A percentile compares a stretch with the other conserved stretches of the same genome.
Conservation (phyloP, 805 yeast species). For the Metschnikowia matae region DNA sequence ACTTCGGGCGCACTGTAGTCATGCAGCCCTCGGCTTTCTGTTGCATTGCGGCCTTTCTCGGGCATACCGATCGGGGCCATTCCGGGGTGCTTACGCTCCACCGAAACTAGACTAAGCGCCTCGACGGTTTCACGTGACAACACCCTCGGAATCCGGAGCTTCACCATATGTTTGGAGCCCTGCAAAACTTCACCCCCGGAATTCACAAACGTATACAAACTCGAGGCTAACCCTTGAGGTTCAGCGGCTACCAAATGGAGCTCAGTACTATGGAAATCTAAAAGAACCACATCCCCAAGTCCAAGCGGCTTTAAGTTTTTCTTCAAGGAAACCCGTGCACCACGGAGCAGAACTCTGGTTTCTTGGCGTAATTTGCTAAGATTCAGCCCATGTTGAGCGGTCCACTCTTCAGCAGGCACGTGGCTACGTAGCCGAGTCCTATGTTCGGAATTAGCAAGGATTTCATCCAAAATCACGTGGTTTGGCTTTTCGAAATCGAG, state of each 20-base stretch:
- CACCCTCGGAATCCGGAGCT: slow-evolving; percentile 51
- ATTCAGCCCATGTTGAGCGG: slow-evolving; percentile 1
- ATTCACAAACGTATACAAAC: slow-evolving; percentile 53
- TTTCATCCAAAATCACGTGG: slow-evolving; percentile 6
- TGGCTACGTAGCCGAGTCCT: slow-evolving; percentile 8
- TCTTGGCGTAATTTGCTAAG: background rate
- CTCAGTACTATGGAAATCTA: slow-evolving; percentile 42
- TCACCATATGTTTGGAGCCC: slow-evolving; percentile 40
- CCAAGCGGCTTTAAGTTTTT: slow-evolving; percentile 21
- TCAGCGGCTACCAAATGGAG: slow-evolving; percentile 52
- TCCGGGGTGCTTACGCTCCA: slow-evolving; percentile 29
- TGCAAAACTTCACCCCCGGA: slow-evolving; percentile 55
- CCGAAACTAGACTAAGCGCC: slow-evolving; percentile 22
- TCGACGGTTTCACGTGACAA: slow-evolving; percentile 40
- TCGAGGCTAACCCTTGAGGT: slow-evolving; percentile 48
- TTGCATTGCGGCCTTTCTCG: slow-evolving; percentile 18
- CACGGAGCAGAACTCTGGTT: slow-evolving; percentile 2
- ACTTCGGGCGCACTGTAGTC: background rate
- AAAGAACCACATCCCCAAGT: slow-evolving; percentile 63
- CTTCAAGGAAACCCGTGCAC: slow-evolving; percentile 7
- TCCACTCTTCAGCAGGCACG: slow-evolving; percentile 13
- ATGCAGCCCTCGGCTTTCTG: background rate
- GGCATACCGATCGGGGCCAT: slow-evolving; percentile 38
- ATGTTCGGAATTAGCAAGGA: slow-evolving; percentile 2
- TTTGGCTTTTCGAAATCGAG: slow-evolving; percentile 12